Conservation (phyloP, 208 protist species). For the Crithidia fasciculata region DNA sequence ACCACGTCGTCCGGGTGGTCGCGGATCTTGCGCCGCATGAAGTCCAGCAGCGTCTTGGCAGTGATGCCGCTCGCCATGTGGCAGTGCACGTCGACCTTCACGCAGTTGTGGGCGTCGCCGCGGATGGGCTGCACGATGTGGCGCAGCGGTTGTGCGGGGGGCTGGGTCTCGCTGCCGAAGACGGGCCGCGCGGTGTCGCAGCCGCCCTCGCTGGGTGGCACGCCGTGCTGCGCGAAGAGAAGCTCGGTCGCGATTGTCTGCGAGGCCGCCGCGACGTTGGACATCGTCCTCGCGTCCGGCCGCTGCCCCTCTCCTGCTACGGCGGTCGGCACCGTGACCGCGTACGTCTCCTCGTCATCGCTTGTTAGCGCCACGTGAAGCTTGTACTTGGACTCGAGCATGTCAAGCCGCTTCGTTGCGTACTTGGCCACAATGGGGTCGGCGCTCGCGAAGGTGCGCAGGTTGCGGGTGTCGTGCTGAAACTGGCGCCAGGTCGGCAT, state of each 20-base stretch:
- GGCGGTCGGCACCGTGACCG: constrained; percentile 1
- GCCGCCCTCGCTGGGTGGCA: neutral
- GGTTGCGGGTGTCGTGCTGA: constrained; percentile 54
- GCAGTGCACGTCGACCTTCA: constrained; percentile 89
- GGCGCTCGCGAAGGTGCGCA: constrained; percentile 51
- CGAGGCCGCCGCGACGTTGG: neutral
- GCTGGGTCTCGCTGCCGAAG: neutral
- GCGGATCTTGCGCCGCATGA: constrained; percentile 71
- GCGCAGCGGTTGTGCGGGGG: neutral
- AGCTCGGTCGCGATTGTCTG: neutral
- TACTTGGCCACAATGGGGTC: constrained; percentile 70
- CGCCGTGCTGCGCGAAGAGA: neutral
- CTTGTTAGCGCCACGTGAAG: constrained; percentile 79
- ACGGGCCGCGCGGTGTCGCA: neutral
- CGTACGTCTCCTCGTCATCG: constrained; percentile 67
- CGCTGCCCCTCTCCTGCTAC: neutral
- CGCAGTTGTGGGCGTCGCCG: constrained; percentile 78
- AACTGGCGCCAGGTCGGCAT: constrained; percentile 73
- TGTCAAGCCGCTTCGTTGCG: constrained; percentile 65
- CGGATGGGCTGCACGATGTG: constrained; percentile 33
- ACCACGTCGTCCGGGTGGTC: constrained; percentile 75
- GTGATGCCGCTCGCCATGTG: constrained; percentile 84
- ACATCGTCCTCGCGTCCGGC: neutral
- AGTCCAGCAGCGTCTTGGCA: constrained; percentile 70
- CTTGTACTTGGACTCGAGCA: constrained; percentile 88